Conservation (phyloP, 352 stramenopile genomes). For the Globisporangium spiculum region DNA sequence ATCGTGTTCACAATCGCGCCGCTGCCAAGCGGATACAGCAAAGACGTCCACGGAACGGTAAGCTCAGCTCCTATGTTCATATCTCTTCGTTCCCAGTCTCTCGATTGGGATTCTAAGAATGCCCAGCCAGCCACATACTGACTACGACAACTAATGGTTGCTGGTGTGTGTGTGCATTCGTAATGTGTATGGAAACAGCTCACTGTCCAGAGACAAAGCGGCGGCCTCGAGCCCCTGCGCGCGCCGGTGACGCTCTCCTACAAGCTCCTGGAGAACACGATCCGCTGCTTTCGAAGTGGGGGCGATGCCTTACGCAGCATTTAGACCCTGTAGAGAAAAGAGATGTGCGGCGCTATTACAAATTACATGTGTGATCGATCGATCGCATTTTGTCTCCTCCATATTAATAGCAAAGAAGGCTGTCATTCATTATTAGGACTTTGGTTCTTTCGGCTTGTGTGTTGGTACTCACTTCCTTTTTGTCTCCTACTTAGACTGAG, state of each 20-base stretch:
- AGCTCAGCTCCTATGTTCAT: neutral
- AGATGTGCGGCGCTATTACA: neutral
- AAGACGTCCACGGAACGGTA: conserved; percentile 76
- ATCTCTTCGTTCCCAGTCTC: neutral
- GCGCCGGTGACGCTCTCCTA: conserved; percentile 41
- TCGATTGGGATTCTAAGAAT: no score
- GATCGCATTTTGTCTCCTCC: neutral
- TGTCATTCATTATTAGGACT: neutral
- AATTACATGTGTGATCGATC: neutral
- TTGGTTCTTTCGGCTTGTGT: no score
- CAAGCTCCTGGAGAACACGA: conserved; percentile 71
- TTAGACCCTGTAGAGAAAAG: neutral
- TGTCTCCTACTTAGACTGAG: no score
- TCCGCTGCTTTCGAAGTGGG: conserved; percentile 51
- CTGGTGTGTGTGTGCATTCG: neutral
- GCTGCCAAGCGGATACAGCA: conserved; percentile 66
- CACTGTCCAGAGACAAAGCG: conserved; percentile 34
- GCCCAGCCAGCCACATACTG: no score
- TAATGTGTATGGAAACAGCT: conserved; percentile 27
- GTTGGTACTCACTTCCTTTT: no score
- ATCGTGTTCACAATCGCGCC: conserved; percentile 49
- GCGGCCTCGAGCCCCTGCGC: conserved; percentile 22
- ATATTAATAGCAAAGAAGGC: neutral
- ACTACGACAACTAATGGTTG: neutral
- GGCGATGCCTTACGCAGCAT: conserved; percentile 27